Conservation (phyloP, 2,329 filamentous ascomycete genomes). For the Venturia effusa region DNA sequence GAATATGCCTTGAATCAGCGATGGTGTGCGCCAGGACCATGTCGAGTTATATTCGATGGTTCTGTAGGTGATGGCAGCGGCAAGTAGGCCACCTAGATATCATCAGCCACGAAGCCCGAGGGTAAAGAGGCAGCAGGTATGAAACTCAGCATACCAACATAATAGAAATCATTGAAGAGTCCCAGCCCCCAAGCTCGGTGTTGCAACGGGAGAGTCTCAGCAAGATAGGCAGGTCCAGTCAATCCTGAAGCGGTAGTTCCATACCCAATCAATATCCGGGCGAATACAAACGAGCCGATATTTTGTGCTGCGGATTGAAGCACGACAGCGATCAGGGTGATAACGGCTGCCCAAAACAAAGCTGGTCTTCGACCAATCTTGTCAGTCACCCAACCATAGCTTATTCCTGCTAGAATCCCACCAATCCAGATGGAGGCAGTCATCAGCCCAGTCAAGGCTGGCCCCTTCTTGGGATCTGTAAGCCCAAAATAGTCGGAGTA, state of each 20-base stretch:
- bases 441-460: constrained; percentile 43
- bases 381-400: constrained; percentile 34
- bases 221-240: constrained; percentile 37
- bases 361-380: constrained; percentile 32
- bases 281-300: constrained; percentile 41
- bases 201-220: constrained; percentile 36
- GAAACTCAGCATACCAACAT: constrained; percentile 7
- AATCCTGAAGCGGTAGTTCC: constrained; percentile 33
- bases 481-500: constrained; percentile 47
- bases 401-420: constrained; percentile 33
- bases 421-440: constrained; percentile 47
- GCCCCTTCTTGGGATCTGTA: constrained; percentile 18
- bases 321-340: constrained; percentile 35
- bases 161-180: constrained; percentile 29
- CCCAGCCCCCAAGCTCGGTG: constrained; percentile 37
- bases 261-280: constrained; percentile 38
- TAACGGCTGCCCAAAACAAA: constrained; percentile 30
- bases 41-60: constrained; percentile 32
- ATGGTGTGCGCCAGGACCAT: constrained; percentile 37
- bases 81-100: constrained; percentile 26
- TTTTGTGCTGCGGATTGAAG: constrained; percentile 40
- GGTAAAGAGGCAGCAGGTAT: neutral
- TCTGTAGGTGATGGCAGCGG: constrained; percentile 37
- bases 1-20: constrained; percentile 33
- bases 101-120: neutral